A percentile compares a stretch with the other conserved stretches of the same genome.
Conservation (phyloP, 179 eudicot species). For the Silene coronaria region DNA sequence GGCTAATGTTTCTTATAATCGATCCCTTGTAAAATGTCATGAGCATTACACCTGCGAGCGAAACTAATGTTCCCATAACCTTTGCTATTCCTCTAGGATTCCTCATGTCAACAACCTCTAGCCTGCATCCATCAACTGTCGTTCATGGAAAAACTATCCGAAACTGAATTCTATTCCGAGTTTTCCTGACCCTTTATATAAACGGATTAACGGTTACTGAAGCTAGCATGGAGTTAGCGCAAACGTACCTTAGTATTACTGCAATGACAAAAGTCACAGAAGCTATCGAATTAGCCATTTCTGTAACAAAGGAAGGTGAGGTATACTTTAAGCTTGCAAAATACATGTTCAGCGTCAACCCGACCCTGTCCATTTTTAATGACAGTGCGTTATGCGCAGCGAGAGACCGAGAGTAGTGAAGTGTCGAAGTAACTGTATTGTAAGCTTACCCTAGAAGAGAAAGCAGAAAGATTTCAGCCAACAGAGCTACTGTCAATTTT, state of each 20-base stretch:
- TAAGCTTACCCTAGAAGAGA: slow-evolving; percentile 66
- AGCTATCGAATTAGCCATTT: slow-evolving; percentile 66
- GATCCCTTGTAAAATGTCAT: slow-evolving; percentile 75
- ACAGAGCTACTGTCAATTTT: slow-evolving; percentile 51
- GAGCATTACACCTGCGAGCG: slow-evolving; percentile 55
- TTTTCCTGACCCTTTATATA: too few species aligned
- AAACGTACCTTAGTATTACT: slow-evolving; percentile 47
- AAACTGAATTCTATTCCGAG: background rate
- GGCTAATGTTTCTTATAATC: slow-evolving; percentile 33
- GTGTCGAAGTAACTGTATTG: background rate
- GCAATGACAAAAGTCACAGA: slow-evolving; percentile 71
- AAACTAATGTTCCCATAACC: slow-evolving; percentile 51
- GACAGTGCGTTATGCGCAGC: too few species aligned
- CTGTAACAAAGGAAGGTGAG: slow-evolving; percentile 69
- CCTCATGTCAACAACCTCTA: slow-evolving; percentile 49
- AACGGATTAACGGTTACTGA: too few species aligned
- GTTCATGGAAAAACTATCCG: background rate
- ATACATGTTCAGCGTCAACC: slow-evolving; percentile 68
- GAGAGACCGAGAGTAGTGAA: too few species aligned
- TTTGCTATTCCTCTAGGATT: slow-evolving; percentile 60
- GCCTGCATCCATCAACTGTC: slow-evolving; percentile 30
- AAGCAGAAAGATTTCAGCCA: slow-evolving; percentile 57
- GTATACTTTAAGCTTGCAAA: slow-evolving; percentile 73
- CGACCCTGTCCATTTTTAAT: slow-evolving; percentile 77
- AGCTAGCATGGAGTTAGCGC: too few species aligned